Conservation (phyloP, 1,284 basidiomycete species). For the Volvariella surrecta region DNA sequence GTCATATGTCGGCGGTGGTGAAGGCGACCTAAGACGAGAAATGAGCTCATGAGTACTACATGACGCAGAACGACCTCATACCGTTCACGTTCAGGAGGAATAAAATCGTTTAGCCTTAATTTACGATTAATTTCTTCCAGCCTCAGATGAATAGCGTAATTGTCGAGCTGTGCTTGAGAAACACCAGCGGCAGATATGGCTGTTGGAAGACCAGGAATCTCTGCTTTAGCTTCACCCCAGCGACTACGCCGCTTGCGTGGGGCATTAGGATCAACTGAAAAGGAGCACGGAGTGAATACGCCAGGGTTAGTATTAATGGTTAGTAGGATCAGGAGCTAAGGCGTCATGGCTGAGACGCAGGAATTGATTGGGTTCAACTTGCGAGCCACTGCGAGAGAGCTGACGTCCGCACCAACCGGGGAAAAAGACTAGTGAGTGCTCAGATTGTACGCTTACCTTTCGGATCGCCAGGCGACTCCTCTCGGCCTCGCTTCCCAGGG, state of each 20-base stretch:
- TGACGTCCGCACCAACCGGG: conserved; percentile 10
- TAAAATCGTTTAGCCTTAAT: conserved; percentile 86
- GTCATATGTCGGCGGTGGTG: conserved; percentile 97
- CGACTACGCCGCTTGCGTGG: conserved; percentile 90
- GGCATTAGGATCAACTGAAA: conserved; percentile 65
- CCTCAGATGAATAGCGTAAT: conserved; percentile 90
- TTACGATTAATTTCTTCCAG: conserved; percentile 98
- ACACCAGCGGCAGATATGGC: conserved; percentile 89
- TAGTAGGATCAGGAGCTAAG: conserved; percentile 40
- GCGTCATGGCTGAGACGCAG: conserved; percentile 14
- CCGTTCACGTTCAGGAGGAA: conserved; percentile 94
- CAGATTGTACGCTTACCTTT: conserved; percentile 40
- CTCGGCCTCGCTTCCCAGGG: conserved; percentile 47
- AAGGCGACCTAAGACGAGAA: conserved; percentile 62
- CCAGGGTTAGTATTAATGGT: conserved; percentile 54
- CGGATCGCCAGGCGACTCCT: conserved; percentile 50
- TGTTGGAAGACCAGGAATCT: conserved; percentile 85
- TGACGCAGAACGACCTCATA: conserved; percentile 20
- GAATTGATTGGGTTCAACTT: conserved; percentile 7
- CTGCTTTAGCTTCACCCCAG: conserved; percentile 88
- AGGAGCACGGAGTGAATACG: conserved; percentile 27
- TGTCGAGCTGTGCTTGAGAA: conserved; percentile 88
- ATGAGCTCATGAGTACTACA: conserved; percentile 15
- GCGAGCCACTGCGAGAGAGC: conserved; percentile 16
- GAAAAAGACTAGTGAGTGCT: conserved; percentile 13